Percentiles rank a stretch among this genome's conserved stretches.
phyloP scores from a whole-genome alignment of 352 stramenopile genomes.

The Globisporangium abappressorium region DNA sequence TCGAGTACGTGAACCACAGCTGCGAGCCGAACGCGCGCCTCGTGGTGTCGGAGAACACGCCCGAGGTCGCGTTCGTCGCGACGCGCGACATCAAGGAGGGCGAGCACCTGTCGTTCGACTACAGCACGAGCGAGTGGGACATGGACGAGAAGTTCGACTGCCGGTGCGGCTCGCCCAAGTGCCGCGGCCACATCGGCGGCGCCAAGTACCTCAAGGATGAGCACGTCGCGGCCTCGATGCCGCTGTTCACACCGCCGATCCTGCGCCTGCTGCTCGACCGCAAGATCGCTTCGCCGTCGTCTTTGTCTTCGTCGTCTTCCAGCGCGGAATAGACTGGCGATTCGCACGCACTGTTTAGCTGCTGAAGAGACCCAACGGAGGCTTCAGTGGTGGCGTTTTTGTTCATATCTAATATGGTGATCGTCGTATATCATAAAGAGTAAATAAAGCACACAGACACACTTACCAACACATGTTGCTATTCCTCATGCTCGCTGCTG shows the following conservation, averaged over 20 bases:
- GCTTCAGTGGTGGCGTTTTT: constrained; percentile 8
- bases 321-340: constrained; percentile 3
- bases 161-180: constrained; percentile 61
- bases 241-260: constrained; percentile 73
- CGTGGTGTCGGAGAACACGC: constrained; percentile 69
- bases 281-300: constrained; percentile 29
- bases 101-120: constrained; percentile 85
- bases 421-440: constrained; percentile 1
- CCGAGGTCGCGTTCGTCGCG: constrained; percentile 73
- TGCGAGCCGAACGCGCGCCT: constrained; percentile 83
- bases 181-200: constrained; percentile 66
- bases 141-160: constrained; percentile 91
- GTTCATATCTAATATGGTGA: constrained; percentile 16
- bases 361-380: not conserved
- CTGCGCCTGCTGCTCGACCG: constrained; percentile 59
- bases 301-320: not conserved
- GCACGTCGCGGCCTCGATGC: constrained; percentile 46
- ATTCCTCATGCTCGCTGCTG: not conserved
- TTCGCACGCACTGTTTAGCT: not conserved
- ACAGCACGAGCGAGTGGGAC: constrained; percentile 89
- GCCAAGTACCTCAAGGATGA: constrained; percentile 77
- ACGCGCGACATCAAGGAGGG: constrained; percentile 69
- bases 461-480: not conserved
- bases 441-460: constrained; percentile 3
- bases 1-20: constrained; percentile 89